Base-by-base conservation (phyloP, 768 basidiomycete species). In the Epithele typhae region DNA sequence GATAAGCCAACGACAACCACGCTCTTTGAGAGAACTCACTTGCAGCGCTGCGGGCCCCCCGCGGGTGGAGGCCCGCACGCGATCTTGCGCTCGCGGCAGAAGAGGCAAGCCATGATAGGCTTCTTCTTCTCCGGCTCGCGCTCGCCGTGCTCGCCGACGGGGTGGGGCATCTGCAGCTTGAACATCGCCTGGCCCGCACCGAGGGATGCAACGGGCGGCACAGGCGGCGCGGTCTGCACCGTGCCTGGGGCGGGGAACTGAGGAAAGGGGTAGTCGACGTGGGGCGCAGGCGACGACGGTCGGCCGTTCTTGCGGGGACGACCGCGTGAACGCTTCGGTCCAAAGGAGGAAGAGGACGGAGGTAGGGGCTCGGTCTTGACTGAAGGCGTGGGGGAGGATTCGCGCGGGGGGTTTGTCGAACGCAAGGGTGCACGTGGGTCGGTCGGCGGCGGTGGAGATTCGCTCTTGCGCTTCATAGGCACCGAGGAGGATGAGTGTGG, bases 1-100 rank as follows among this genome's bases (percentile, higher is more conserved):
- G 5, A 5, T n/a, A 22, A 4, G 44, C 18, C 17, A 34, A 38
- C 19, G 23, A 19, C 49, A 42, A 12, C 39, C 2, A 45, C 14
- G 37, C 5, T 35, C 34, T 51, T 3, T n/a, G 10, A 36, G 25
- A 11, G 34, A 1, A 59, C 74, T 59, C 43, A 76, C 74, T 76
- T 75, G 74, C 74, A 76, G 7, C 70, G 65, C 45, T 59, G 62
- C 43, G 59, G 54, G 51, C 51, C 64, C 17, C 65, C 65, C 22
- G 68, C 64, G 45, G 64, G 52, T 14, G 73, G 72, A 14, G 71
- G 61, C 24, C 74, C 74, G 53, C 74, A 76, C 19, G 72, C 72
- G 55, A 76, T 76, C 61, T 76, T 76, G 50, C 74, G 62, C 61
- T 73, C 72, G 48, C 74, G 64, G 51, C 74, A 76, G 61, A 76